Percentiles rank a stretch among this genome's conserved stretches.
phyloP scores from a whole-genome alignment of 2,329 filamentous ascomycete genomes.

The Sclerotinia nivalis region DNA sequence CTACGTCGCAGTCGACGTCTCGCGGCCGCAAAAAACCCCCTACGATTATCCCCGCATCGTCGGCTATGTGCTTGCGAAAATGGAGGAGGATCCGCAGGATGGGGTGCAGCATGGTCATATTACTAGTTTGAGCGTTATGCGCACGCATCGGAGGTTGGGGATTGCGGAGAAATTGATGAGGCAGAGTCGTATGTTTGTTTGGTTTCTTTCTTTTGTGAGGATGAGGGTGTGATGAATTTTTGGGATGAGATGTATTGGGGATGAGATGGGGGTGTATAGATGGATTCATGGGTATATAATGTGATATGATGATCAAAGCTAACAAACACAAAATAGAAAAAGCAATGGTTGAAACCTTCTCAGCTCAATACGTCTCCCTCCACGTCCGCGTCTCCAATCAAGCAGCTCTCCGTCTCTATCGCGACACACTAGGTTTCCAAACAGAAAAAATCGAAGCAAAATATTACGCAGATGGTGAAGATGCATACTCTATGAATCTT shows the following conservation, averaged over 20 bases:
- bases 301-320: background rate
- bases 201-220: background rate
- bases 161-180: constrained; percentile 98
- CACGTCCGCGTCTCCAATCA: constrained; percentile 94
- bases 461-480: constrained; percentile 97
- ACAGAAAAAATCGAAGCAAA: constrained; percentile 83
- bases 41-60: constrained; percentile 97
- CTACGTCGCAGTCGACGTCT: constrained; percentile 93
- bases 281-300: no score
- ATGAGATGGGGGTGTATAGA: no score
- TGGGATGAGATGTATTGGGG: background rate
- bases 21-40: constrained; percentile 71
- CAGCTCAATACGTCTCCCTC: constrained; percentile 88
- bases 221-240: no score
- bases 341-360: constrained; percentile 95
- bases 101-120: constrained; percentile 95
- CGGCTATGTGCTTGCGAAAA: constrained; percentile 98
- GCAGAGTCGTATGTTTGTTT: constrained; percentile 73
- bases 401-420: constrained; percentile 88
- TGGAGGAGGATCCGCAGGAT: constrained; percentile 96
- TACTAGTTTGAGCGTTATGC: constrained; percentile 92
- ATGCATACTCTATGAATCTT: constrained; percentile 92
- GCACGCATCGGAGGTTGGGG: constrained; percentile 85
- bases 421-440: constrained; percentile 85
- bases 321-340: constrained; percentile 58